Conservation (phyloP, 768 basidiomycete genomes). For the Boletus fagicola region DNA sequence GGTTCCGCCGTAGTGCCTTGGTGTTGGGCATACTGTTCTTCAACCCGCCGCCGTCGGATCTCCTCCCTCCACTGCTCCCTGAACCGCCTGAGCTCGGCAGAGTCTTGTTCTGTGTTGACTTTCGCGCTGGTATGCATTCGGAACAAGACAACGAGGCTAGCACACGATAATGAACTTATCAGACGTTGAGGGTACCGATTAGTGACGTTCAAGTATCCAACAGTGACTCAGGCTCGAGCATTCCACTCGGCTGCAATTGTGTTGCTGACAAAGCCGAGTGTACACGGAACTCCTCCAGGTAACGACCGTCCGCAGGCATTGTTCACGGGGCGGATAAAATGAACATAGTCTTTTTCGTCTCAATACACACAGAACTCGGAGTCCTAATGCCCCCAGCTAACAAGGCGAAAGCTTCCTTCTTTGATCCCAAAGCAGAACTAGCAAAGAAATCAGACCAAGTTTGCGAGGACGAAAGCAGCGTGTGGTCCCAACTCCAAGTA, state of each 20-base stretch:
- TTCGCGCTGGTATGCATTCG: neutral
- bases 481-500: constrained; percentile 45
- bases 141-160: neutral
- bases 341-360: neutral
- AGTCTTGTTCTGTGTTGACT: constrained; percentile 38
- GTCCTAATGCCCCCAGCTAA: neutral
- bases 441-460: constrained; percentile 48
- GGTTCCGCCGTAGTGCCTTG: too few relatives aligned
- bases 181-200: neutral
- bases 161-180: neutral
- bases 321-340: neutral
- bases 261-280: constrained; percentile 11
- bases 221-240: neutral
- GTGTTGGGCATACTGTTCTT: too few relatives aligned
- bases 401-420: neutral
- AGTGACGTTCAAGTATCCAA: neutral
- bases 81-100: constrained; percentile 65
- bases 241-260: neutral
- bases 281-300: neutral
- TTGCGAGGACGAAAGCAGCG: constrained; percentile 60
- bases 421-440: constrained; percentile 45
- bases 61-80: constrained; percentile 74
- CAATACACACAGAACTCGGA: too few relatives aligned
- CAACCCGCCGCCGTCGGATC: constrained; percentile 41
- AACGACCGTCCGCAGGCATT: neutral